Base-by-base conservation (phyloP, 495 filamentous ascomycete species). In the Halenospora varia region DNA sequence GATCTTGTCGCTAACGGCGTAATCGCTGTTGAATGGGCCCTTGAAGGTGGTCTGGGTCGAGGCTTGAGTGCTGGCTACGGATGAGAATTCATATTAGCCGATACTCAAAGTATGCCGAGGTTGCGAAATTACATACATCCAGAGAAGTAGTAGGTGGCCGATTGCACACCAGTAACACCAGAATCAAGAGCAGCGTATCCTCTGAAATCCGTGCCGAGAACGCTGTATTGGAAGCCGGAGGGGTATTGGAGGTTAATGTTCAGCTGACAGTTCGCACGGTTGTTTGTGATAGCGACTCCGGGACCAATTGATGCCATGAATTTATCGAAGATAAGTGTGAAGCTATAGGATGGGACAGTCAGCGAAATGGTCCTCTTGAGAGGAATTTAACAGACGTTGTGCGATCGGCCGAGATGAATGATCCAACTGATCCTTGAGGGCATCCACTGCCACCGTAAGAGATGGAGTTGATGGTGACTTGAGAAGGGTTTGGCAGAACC, bases 101-200 rank as follows among this genome's bases (percentile, higher is more conserved):
- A 9, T 10, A 18, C 25, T 25, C 23, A 24, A 4, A 15, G 25
- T 2, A 52, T n/a, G 22, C 35, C 6, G 25, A 20, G 25, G 9
- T 20, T 47, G 35, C 68, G 64, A n/a, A 56, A 53, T 25, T 22
- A 53, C 42, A 61, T 66, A 52, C 70, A 62, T 20, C 75, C 74
- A 47, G 75, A 75, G 67, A 80, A 80, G 62, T 76, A 79, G 64
- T 81, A 80, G 46, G 73, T 80, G 2, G 77, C 74, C 64, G 73
- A 73, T 62, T 74, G 71, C 25, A 69, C 70, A 45, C 75, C 78
- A 8, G 70, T 78, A 35, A 73, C 71, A 22, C 74, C 75, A 26
- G 51, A 48, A 23, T 72, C 68, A 49, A 81, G 55, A 48, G 64
- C 55, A 50, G 72, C 74, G 62, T 77, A 78, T 56, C 77, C 77